A percentile compares a stretch with the other conserved stretches of the same genome.
phyloP scores from a whole-genome alignment of 2,329 filamentous ascomycete genomes.

The Aspergillus thermomutatus region DNA sequence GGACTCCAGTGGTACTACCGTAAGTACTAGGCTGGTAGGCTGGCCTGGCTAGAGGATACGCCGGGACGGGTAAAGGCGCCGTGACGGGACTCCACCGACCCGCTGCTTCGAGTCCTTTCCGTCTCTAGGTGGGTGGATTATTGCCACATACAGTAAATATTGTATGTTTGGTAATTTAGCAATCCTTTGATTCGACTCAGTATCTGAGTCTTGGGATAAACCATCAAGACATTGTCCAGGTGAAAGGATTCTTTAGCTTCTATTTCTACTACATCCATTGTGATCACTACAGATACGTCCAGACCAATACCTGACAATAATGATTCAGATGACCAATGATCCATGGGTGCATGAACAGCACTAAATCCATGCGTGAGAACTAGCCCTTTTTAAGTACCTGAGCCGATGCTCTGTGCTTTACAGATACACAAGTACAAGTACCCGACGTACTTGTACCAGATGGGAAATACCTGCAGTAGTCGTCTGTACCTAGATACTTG shows the following conservation, averaged over 20 bases:
- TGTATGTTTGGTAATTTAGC: background rate
- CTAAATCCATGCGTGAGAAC: background rate
- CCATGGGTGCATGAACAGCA: conserved; percentile 6
- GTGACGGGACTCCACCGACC: conserved; percentile 22
- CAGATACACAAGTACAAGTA: background rate
- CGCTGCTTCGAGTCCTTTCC: conserved; percentile 15
- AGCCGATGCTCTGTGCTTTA: conserved; percentile 14
- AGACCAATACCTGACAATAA: background rate
- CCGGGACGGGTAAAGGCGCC: conserved; percentile 27
- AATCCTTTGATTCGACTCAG: background rate
- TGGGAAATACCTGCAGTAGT: conserved; percentile 18
- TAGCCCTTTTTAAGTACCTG: conserved; percentile 15
- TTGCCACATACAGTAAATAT: background rate
- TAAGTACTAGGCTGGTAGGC: background rate
- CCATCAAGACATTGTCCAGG: background rate
- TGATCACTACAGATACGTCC: background rate
- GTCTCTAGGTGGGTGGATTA: conserved; percentile 3
- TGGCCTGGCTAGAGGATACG: conserved; percentile 11
- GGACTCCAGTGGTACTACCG: background rate
- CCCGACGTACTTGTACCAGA: conserved; percentile 11
- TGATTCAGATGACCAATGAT: conserved; percentile 9
- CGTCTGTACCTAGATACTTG: background rate
- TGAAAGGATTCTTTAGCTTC: background rate
- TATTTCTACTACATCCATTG: background rate
- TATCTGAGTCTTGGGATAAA: background rate